Conservation (phyloP, 495 filamentous ascomycete species). For the Trichoderma reesei region DNA sequence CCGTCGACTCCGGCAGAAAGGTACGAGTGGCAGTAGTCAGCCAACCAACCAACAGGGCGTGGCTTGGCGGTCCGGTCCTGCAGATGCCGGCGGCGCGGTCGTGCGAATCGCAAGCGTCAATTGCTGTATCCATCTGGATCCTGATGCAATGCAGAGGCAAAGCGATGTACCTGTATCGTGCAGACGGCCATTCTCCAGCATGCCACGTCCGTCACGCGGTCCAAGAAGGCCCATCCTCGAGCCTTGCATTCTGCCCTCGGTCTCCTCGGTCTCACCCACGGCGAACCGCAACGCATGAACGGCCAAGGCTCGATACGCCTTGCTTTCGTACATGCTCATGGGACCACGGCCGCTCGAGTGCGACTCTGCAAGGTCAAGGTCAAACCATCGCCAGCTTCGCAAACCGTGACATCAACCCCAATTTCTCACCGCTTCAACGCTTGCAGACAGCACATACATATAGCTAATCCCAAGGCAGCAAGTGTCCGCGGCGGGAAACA, state of each 20-base stretch:
- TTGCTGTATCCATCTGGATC: background rate
- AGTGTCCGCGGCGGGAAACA: background rate
- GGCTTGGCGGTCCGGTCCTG: too few species aligned
- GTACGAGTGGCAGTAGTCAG: too few species aligned
- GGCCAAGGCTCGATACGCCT: background rate
- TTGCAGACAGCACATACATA: background rate
- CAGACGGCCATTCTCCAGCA: background rate
- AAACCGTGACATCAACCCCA: background rate
- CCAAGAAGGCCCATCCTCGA: background rate
- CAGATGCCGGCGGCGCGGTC: background rate
- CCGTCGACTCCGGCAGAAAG: too few species aligned
- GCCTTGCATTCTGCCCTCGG: background rate
- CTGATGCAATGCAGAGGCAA: background rate
- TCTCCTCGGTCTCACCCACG: background rate
- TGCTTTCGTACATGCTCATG: background rate
- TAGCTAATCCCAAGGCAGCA: background rate
- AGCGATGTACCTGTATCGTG: background rate
- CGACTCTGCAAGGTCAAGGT: background rate
- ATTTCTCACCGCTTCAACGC: background rate
- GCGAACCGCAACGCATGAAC: background rate
- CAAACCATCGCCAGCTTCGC: background rate
- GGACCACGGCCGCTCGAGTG: background rate
- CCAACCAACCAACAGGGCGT: too few species aligned
- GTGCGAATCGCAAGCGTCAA: background rate
- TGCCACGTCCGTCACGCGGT: background rate